Base-by-base conservation (phyloP, 2,329 filamentous ascomycete species). In the Verticillium nubilum region DNA sequence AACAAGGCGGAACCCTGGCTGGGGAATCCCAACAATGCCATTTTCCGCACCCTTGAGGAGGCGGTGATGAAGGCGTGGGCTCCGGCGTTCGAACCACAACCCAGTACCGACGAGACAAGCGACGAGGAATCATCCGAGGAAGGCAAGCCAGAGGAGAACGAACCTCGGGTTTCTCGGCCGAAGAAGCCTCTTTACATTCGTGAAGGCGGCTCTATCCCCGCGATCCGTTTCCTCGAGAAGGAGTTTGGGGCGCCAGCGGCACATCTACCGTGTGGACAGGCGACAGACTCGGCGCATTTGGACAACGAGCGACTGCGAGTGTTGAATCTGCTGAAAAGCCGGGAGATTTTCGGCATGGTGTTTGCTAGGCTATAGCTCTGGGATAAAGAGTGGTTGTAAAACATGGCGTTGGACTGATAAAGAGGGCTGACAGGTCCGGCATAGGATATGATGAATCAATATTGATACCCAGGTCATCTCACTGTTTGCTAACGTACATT, bases 1-100 rank as follows among this genome's bases (percentile, higher is more conserved):
- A 95, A 97, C 70, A 89, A 91, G 74, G 94, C 95, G 0, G 95
- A 99, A 70, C 92, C 95, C 0, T 99, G 95, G 95, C 85, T 99
- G 0, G 94, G 95, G 15, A 92, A 97, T 67, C 92, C 92, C 3
- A 86, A 87, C 55, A 97, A 96, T 66, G 86, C 92, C 65, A 93
- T 98, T 60, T 99, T 97, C 74, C 86, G 88, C 63, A 96, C 92
- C 0, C 83, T 99, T 0, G 92, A 96, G 66, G 82, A 87, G 61
- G 95, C 93, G 1, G 89, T 98, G 56, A 85, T 93, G 67, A 85
- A 90, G 52, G 92, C 89, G 0, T 99, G 95, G 95, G 86, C 86
- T 0, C 84, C 85, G 0, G 79, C 73, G 50, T 81, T 75, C 63
- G 42, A 23, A 23, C 42, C 42, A 50, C 76, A 69, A 57, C 69